A percentile compares a stretch with the other conserved stretches of the same genome.
These are phyloP conservation scores for Cytospora piceae DNA, from an alignment of 2,329 filamentous ascomycete genomes.

Conservation along the genomic window DNA sequence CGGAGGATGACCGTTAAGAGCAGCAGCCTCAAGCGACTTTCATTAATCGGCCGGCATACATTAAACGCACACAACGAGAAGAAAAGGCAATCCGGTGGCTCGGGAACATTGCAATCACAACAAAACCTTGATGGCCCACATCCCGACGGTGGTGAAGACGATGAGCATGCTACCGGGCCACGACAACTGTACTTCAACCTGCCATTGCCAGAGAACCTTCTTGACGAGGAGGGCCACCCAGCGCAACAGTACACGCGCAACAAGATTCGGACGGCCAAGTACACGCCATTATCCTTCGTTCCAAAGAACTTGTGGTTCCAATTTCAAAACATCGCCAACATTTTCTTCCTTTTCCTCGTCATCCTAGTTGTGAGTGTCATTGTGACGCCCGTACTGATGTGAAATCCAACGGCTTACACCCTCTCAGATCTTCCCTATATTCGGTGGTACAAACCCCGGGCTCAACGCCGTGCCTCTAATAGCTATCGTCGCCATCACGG, in stretches of 20 bases:
- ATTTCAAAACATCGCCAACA: conserved; percentile 97
- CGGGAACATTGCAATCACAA: conserved; percentile 36
- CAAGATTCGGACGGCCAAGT: conserved; percentile 98
- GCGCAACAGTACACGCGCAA: conserved; percentile 76
- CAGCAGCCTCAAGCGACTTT: conserved; percentile 77
- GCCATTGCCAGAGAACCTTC: conserved; percentile 72
- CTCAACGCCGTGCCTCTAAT: conserved; percentile 90
- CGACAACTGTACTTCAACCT: conserved; percentile 83
- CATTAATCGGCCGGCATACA: conserved; percentile 79
- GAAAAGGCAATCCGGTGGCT: conserved; percentile 57
- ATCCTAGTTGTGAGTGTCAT: conserved; percentile 78
- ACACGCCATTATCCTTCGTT: conserved; percentile 91
- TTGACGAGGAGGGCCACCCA: conserved; percentile 81
- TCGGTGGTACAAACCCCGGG: conserved; percentile 87
- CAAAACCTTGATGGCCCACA: conserved; percentile 38
- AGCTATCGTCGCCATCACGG: conserved; percentile 85
- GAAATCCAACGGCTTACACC: conserved; percentile 34
- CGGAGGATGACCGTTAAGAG: conserved; percentile 78
- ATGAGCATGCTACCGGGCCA: conserved; percentile 43
- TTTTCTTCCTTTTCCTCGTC: conserved; percentile 96
- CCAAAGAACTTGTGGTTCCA: conserved; percentile 98
- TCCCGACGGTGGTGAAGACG: conserved; percentile 43
- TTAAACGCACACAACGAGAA: conserved; percentile 68
- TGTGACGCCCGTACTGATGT: background rate
- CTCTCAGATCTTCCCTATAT: conserved; percentile 88